A percentile compares a stretch with the other conserved stretches of the same genome.
Evolutionary conservation across 2,329 filamentous ascomycete species (phyloP).

Genomic region (Biscogniauxia mediterranea): DNA sequence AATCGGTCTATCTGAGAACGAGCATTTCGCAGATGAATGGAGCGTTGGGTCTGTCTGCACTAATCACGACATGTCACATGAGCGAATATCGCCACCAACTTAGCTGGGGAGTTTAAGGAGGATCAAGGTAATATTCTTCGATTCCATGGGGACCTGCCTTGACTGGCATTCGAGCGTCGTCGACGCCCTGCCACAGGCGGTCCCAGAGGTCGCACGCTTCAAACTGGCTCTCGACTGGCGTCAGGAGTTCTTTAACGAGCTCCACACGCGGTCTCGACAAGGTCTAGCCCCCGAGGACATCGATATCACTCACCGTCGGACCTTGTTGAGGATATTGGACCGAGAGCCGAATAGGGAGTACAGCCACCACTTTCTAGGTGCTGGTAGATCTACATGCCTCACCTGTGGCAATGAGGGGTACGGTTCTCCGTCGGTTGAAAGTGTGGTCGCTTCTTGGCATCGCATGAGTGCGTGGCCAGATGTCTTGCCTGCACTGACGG

Average conservation of each 20-base stretch:
- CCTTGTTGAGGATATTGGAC: conserved; percentile 36
- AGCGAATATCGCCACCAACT: neutral
- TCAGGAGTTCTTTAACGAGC: conserved; percentile 47
- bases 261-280: conserved; percentile 35
- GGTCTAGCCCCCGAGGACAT: conserved; percentile 46
- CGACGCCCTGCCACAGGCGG: conserved; percentile 33
- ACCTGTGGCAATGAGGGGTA: conserved; percentile 5
- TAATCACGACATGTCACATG: neutral
- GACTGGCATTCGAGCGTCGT: conserved; percentile 49
- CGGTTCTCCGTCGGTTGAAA: conserved; percentile 8
- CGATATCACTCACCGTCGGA: conserved; percentile 44
- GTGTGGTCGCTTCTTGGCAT: conserved; percentile 45
- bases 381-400: conserved; percentile 9
- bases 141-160: conserved; percentile 59
- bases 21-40: neutral
- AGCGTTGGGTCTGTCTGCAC: neutral
- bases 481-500: conserved; percentile 40
- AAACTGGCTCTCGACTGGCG: conserved; percentile 51
- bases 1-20: neutral
- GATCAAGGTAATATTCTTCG: conserved; percentile 51
- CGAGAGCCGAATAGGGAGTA: conserved; percentile 28
- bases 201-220: conserved; percentile 34
- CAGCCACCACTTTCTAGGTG: conserved; percentile 13
- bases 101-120: neutral
- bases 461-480: conserved; percentile 51